phyloP scores from a whole-genome alignment of 2,329 filamentous ascomycete species.

The Neocucurbitaria cava region DNA sequence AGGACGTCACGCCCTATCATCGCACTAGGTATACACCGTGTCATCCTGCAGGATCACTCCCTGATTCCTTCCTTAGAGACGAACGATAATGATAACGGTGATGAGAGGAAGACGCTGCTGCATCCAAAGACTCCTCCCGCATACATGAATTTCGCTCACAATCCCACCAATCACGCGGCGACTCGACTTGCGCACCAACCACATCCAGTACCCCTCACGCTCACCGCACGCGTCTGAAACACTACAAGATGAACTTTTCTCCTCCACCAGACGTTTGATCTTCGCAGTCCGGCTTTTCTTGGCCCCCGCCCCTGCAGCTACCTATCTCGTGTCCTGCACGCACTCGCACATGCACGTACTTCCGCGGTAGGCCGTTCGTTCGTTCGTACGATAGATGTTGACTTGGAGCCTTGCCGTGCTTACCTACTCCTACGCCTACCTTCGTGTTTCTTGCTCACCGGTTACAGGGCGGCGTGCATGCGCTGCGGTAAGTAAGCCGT shows the following conservation, averaged over 20 bases:
- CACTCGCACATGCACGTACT: not conserved
- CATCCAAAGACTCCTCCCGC: not conserved
- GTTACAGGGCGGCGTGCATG: no score
- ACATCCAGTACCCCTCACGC: constrained; percentile 5
- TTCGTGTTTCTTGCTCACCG: not conserved
- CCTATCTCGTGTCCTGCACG: no score
- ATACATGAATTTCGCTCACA: not conserved
- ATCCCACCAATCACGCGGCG: constrained; percentile 7
- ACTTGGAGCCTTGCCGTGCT: not conserved
- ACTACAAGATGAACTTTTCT: constrained; percentile 1
- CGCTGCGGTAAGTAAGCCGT: no score
- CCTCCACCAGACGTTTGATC: constrained; percentile 14
- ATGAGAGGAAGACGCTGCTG: not conserved
- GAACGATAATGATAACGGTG: not conserved
- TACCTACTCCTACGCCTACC: no score
- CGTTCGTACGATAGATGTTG: not conserved
- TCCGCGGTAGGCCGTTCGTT: not conserved
- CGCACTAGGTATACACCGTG: no score
- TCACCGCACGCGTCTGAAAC: constrained; percentile 14
- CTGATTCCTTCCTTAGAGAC: no score
- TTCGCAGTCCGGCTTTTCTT: not conserved
- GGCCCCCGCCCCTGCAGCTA: not conserved
- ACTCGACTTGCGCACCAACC: constrained; percentile 5
- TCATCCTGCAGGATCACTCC: no score
- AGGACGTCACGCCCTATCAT: not conserved